phyloP scores from a whole-genome alignment of 2,329 filamentous ascomycete species.

The Penicillium rolfsii region DNA sequence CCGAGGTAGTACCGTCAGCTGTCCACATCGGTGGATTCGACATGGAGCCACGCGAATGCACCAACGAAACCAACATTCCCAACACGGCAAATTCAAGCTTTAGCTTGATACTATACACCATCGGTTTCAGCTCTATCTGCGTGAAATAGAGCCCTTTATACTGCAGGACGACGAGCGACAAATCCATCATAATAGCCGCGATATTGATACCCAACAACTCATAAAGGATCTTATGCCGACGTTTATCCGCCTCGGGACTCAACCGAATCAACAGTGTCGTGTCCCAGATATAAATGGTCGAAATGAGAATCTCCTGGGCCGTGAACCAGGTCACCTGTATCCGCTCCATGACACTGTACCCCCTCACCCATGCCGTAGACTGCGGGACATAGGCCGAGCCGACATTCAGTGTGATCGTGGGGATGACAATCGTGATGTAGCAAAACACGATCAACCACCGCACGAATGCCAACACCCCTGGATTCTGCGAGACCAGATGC shows the following conservation, averaged over 20 bases:
- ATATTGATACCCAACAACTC: constrained; percentile 49
- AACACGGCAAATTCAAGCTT: constrained; percentile 60
- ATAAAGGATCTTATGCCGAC: constrained; percentile 37
- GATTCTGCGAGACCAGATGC: constrained; percentile 57
- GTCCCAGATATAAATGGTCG: constrained; percentile 52
- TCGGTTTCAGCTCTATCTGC: constrained; percentile 41
- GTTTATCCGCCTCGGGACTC: constrained; percentile 10
- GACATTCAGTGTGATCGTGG: constrained; percentile 12
- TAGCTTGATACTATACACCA: constrained; percentile 41
- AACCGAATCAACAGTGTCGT: constrained; percentile 46
- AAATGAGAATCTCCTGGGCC: constrained; percentile 16
- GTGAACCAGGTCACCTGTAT: constrained; percentile 20
- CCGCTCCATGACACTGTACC: constrained; percentile 10
- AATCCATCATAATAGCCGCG: constrained; percentile 49
- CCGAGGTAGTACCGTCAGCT: constrained; percentile 11
- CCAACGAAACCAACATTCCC: constrained; percentile 42
- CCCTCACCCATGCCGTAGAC: constrained; percentile 27
- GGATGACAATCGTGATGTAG: constrained; percentile 12
- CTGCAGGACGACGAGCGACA: constrained; percentile 42
- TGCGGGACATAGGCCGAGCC: constrained; percentile 10
- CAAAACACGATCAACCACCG: constrained; percentile 57
- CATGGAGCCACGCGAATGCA: constrained; percentile 7
- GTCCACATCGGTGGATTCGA: constrained; percentile 1
- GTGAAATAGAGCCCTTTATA: constrained; percentile 41
- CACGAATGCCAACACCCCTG: constrained; percentile 47